A percentile compares a stretch with the other conserved stretches of the same genome.
These are phyloP conservation scores for Cucurbita argyrosperma DNA, from an alignment of 306 rosid species.

Conservation along the genomic window DNA sequence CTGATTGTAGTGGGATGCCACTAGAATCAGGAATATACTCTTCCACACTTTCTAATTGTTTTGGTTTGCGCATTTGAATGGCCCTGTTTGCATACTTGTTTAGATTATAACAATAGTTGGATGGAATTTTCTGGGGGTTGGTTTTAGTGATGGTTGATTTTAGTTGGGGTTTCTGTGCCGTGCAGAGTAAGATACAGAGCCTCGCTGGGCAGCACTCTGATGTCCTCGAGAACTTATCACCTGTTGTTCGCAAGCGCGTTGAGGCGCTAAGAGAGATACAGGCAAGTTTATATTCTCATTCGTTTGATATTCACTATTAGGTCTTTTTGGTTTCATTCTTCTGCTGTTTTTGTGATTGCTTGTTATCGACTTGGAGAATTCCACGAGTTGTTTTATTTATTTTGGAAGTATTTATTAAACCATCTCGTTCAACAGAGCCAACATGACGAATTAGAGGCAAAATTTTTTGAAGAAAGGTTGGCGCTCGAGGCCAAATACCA, in stretches of 20 bases:
- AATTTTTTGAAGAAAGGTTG: slow-evolving; percentile 81
- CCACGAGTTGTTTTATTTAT: neutral
- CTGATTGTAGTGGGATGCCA: neutral
- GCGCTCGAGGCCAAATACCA: slow-evolving; percentile 90
- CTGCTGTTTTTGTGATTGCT: neutral
- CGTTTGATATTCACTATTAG: neutral
- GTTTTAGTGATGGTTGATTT: neutral
- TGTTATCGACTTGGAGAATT: neutral
- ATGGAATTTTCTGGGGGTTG: neutral
- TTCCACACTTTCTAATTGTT: too few species aligned
- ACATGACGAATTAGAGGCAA: slow-evolving; percentile 68
- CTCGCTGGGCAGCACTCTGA: slow-evolving; percentile 76
- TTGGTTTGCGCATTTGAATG: neutral
- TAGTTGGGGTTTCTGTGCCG: neutral
- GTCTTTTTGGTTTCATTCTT: neutral
- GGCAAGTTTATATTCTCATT: slow-evolving; percentile 18
- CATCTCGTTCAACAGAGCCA: slow-evolving; percentile 31
- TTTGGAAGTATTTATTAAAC: neutral
- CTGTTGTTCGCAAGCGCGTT: slow-evolving; percentile 61
- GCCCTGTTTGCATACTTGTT: neutral
- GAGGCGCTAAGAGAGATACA: slow-evolving; percentile 84
- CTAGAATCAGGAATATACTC: neutral
- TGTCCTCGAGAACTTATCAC: slow-evolving; percentile 43
- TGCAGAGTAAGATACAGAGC: slow-evolving; percentile 70
- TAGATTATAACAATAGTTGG: neutral